Conservation (phyloP, 805 yeast species). For the Candida ovalis region DNA sequence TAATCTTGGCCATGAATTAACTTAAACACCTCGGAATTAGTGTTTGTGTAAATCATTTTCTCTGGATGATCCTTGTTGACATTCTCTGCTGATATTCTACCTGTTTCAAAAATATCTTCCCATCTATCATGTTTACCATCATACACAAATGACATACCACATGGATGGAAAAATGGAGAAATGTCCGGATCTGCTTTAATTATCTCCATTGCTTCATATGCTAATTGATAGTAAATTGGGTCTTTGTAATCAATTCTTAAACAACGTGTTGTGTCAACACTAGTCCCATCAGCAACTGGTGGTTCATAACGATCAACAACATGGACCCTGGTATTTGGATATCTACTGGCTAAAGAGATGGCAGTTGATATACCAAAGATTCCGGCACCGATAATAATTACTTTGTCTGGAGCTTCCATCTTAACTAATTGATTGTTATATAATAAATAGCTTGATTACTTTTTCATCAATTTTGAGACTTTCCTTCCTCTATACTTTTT, state of each 20-base stretch:
- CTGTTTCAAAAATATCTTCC: constrained; percentile 18
- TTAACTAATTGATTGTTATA: not conserved
- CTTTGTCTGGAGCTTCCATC: constrained; percentile 11
- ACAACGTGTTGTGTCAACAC: constrained; percentile 27
- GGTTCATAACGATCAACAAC: constrained; percentile 27
- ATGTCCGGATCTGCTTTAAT: constrained; percentile 21
- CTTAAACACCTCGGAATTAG: constrained; percentile 11
- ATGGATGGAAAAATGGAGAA: constrained; percentile 20
- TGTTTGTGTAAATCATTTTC: constrained; percentile 9
- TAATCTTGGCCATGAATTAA: constrained; percentile 9
- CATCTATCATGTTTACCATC: constrained; percentile 24
- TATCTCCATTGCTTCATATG: constrained; percentile 17
- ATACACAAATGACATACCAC: constrained; percentile 24
- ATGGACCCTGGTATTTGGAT: constrained; percentile 13
- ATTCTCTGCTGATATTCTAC: constrained; percentile 14
- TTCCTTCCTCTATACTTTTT: no score
- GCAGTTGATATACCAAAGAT: constrained; percentile 49
- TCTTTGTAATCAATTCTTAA: constrained; percentile 23
- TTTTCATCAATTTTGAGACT: no score
- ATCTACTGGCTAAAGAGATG: constrained; percentile 20
- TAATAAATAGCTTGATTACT: no score
- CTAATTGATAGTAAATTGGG: constrained; percentile 18
- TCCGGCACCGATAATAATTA: constrained; percentile 45
- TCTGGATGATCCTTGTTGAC: constrained; percentile 11
- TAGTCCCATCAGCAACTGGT: constrained; percentile 25